These are phyloP conservation scores for Punica granatum DNA, from an alignment of 345 rosid genomes.

Conservation along the genomic window DNA sequence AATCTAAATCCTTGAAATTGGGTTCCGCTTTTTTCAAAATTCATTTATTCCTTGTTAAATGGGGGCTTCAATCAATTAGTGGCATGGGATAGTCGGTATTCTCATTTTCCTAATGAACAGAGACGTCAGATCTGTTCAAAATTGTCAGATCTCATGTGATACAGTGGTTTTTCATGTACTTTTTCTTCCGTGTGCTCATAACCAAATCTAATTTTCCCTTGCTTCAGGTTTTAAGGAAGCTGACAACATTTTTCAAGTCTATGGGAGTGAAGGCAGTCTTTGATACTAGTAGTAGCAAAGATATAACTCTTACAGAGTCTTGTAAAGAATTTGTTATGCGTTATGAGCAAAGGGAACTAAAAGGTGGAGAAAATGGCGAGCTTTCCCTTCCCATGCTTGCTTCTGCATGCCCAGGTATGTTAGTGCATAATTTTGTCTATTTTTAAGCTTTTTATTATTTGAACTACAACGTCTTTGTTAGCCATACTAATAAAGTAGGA, in stretches of 20 bases:
- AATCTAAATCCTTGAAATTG: not conserved
- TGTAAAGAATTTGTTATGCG: constrained; percentile 81
- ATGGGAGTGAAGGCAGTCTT: constrained; percentile 82
- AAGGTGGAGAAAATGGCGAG: constrained; percentile 27
- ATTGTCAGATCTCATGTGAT: not conserved
- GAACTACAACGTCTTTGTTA: not conserved
- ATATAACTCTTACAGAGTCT: constrained; percentile 68
- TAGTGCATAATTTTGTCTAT: not conserved
- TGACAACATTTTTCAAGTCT: constrained; percentile 70
- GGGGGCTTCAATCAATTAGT: not conserved
- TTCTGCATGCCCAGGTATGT: constrained; percentile 87
- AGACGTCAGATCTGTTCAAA: not conserved
- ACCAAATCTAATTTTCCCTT: not conserved
- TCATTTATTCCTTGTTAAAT: not conserved
- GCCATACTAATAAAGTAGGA: not conserved
- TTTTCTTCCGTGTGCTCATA: not conserved
- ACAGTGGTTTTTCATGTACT: not conserved
- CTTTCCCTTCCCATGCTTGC: constrained; percentile 68
- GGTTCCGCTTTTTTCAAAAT: not conserved
- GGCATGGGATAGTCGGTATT: not conserved
- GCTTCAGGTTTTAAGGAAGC: constrained; percentile 64
- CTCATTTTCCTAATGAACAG: not conserved
- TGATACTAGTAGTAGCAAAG: constrained; percentile 81
- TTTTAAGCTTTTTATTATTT: not conserved
- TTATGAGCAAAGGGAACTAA: constrained; percentile 40